These are phyloP conservation scores for Drechslera avenae DNA, from an alignment of 2,329 filamentous ascomycete species.

Conservation along the genomic window DNA sequence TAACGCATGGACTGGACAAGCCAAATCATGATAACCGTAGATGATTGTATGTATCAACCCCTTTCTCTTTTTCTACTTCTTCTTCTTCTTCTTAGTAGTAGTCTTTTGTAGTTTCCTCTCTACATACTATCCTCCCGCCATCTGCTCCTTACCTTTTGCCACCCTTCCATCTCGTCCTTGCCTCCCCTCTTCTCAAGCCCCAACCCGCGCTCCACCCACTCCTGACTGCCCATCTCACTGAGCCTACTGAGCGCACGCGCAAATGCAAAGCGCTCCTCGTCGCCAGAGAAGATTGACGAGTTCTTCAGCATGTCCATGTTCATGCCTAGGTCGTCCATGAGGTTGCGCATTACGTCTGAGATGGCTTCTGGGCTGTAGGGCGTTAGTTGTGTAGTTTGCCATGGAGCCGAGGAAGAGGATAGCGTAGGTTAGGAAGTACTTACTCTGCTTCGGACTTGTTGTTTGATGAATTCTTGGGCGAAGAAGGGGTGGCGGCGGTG, in stretches of 20 bases:
- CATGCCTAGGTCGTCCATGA: conserved; percentile 87
- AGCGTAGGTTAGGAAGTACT: too few relatives aligned
- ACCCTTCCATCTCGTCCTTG: conserved; percentile 67
- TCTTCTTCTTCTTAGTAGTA: too few relatives aligned
- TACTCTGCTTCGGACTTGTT: too few relatives aligned
- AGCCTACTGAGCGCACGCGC: conserved; percentile 83
- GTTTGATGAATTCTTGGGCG: too few relatives aligned
- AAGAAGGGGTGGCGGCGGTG: conserved; percentile 8
- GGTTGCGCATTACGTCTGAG: conserved; percentile 73
- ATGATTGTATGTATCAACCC: too few relatives aligned
- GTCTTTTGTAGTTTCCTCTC: too few relatives aligned
- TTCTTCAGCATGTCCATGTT: conserved; percentile 85
- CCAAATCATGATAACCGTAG: too few relatives aligned
- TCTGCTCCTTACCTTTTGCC: conserved; percentile 67
- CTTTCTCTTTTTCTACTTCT: too few relatives aligned
- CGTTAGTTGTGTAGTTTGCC: conserved; percentile 26
- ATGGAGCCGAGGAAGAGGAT: background rate
- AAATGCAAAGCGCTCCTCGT: conserved; percentile 97
- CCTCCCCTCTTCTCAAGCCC: conserved; percentile 68
- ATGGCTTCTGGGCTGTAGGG: conserved; percentile 57
- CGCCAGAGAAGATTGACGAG: conserved; percentile 85
- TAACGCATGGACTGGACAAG: too few relatives aligned
- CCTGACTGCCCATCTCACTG: conserved; percentile 88
- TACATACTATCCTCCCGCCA: conserved; percentile 61
- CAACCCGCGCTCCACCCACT: conserved; percentile 87